These are phyloP conservation scores for Backusella macrospora DNA, from an alignment of 192 early-diverging fungal species.

Conservation along the genomic window DNA sequence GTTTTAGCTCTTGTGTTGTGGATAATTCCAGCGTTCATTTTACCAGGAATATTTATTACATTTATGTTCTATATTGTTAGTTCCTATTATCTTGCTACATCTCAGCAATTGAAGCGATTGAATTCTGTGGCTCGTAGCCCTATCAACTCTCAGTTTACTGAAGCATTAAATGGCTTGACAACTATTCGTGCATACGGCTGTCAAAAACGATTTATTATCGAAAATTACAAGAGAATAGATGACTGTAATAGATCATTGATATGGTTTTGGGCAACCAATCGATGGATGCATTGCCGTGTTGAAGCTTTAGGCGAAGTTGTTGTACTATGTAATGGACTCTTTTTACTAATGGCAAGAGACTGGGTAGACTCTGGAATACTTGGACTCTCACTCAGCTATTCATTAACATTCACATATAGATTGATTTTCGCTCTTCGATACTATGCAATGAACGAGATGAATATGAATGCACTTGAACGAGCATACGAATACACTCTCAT, in stretches of 20 bases:
- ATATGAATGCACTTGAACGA: slow-evolving; percentile 88
- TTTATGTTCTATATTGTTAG: slow-evolving; percentile 65
- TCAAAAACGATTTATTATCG: slow-evolving; percentile 62
- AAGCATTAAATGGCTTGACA: slow-evolving; percentile 69
- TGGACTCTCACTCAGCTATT: slow-evolving; percentile 81
- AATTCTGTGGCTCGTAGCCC: slow-evolving; percentile 75
- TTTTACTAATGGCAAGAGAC: slow-evolving; percentile 56
- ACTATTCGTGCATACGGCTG: slow-evolving; percentile 84
- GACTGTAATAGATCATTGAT: slow-evolving; percentile 80
- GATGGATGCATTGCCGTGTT: slow-evolving; percentile 85
- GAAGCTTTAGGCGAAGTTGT: slow-evolving; percentile 73
- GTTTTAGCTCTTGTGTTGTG: no score
- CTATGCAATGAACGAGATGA: slow-evolving; percentile 81
- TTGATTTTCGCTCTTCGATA: slow-evolving; percentile 71
- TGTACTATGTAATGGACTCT: slow-evolving; percentile 58
- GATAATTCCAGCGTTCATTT: no score
- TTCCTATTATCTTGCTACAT: slow-evolving; percentile 84
- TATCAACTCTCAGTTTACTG: slow-evolving; percentile 79
- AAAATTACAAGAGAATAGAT: slow-evolving; percentile 41
- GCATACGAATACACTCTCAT: slow-evolving; percentile 77
- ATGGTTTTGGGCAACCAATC: slow-evolving; percentile 76
- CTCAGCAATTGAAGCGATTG: slow-evolving; percentile 78
- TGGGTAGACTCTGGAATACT: slow-evolving; percentile 75
- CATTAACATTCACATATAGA: slow-evolving; percentile 72
- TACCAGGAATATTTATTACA: no score